A percentile compares a stretch with the other conserved stretches of the same genome.
Evolutionary conservation across 345 rosid species (phyloP).

Genomic region (Triadica sebifera): DNA sequence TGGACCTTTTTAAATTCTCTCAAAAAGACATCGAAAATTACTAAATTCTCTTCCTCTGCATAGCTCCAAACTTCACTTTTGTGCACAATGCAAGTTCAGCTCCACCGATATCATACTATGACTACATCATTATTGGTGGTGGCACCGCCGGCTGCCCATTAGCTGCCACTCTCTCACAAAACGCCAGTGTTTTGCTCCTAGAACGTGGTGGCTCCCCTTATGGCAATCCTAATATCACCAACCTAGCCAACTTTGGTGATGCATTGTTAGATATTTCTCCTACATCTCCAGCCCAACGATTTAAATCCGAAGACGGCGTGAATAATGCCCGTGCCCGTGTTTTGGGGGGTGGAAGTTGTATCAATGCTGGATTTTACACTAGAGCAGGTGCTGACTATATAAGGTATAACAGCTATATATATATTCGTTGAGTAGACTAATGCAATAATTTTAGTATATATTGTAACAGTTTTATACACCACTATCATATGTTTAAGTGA

Average conservation of each 20-base stretch:
- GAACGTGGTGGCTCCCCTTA: conserved; percentile 34
- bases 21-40: too few relatives aligned
- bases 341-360: conserved; percentile 20
- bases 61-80: conserved; percentile 24
- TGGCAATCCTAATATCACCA: conserved; percentile 26
- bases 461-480: too few relatives aligned
- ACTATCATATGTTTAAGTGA: too few relatives aligned
- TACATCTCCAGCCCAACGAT: conserved; percentile 28
- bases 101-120: conserved; percentile 26
- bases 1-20: too few relatives aligned
- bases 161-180: conserved; percentile 30
- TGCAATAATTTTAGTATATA: too few relatives aligned
- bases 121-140: conserved; percentile 34
- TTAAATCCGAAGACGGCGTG: conserved; percentile 31
- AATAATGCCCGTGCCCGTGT: conserved; percentile 28
- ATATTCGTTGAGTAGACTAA: too few relatives aligned
- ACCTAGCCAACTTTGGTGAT: conserved; percentile 23
- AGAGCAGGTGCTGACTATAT: conserved; percentile 12
- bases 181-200: conserved; percentile 26
- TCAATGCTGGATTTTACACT: conserved; percentile 27
- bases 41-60: too few relatives aligned
- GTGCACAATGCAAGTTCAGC: conserved; percentile 23
- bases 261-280: conserved; percentile 25
- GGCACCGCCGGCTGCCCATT: conserved; percentile 35
- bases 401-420: not conserved